Conservation (phyloP, 352 stramenopile species). For the Phytophthora brassicae region DNA sequence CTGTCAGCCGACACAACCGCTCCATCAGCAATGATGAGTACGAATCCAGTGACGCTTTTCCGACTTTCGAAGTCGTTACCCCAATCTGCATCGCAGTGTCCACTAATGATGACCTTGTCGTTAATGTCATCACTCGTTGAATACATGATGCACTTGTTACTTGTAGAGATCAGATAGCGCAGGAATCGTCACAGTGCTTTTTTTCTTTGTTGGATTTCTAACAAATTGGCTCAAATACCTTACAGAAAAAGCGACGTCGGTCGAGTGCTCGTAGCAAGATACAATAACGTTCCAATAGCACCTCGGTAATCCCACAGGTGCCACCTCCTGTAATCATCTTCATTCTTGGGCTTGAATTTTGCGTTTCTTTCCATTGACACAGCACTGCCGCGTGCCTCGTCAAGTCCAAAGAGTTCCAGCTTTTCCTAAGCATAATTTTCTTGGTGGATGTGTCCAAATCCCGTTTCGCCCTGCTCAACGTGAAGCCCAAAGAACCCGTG, state of each 20-base stretch:
- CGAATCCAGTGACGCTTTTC: too few relatives aligned
- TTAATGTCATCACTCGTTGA: not conserved
- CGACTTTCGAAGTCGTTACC: conserved; percentile 13
- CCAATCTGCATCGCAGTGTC: conserved; percentile 22
- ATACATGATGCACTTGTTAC: not conserved
- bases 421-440: conserved; percentile 10
- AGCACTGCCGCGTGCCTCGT: not conserved
- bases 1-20: too few relatives aligned
- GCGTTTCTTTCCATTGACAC: conserved; percentile 13
- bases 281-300: conserved; percentile 27
- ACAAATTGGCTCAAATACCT: conserved; percentile 27
- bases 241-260: conserved; percentile 23
- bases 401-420: not conserved
- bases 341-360: conserved; percentile 3
- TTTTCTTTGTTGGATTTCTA: conserved; percentile 7
- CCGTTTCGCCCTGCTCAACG: conserved; percentile 13
- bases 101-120: conserved; percentile 2
- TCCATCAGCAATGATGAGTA: too few relatives aligned
- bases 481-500: not conserved
- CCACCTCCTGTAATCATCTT: too few relatives aligned
- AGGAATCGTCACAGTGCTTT: conserved; percentile 3
- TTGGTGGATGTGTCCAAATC: not conserved
- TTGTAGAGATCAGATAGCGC: not conserved
- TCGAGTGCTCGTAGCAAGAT: conserved; percentile 25
- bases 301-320: conserved; percentile 6